A percentile compares a stretch with the other conserved stretches of the same genome.
phyloP scores from a whole-genome alignment of 495 filamentous ascomycete genomes.

The Parmelia sp. region DNA sequence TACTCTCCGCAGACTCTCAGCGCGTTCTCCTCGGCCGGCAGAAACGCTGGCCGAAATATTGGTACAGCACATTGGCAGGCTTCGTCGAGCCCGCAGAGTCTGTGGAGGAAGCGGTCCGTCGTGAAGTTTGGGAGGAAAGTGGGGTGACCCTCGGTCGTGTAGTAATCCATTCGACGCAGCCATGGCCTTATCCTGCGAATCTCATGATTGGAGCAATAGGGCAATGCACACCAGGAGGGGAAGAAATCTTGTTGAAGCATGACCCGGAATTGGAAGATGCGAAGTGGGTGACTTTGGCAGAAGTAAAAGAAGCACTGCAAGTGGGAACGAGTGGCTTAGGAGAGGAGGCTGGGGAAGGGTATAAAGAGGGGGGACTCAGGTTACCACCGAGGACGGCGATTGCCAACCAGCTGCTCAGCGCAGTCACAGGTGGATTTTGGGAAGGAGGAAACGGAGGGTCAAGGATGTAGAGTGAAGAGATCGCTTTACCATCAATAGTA shows the following conservation, averaged over 20 bases:
- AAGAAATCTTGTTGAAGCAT: conserved; percentile 74
- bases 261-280: conserved; percentile 90
- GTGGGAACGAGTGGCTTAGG: conserved; percentile 59
- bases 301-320: conserved; percentile 50
- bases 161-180: conserved; percentile 86
- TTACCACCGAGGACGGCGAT: conserved; percentile 73
- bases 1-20: conserved; percentile 67
- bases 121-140: conserved; percentile 94
- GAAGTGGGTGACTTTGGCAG: conserved; percentile 71
- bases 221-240: conserved; percentile 72
- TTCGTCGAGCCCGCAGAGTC: conserved; percentile 94
- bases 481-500: background rate
- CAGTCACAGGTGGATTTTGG: conserved; percentile 46
- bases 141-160: conserved; percentile 82
- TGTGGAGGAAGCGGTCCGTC: conserved; percentile 87
- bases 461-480: conserved; percentile 10
- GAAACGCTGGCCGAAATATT: conserved; percentile 72
- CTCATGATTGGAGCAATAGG: conserved; percentile 93
- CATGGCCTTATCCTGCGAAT: conserved; percentile 83
- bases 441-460: conserved; percentile 22
- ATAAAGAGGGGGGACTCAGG: conserved; percentile 65
- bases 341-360: conserved; percentile 54
- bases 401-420: conserved; percentile 64
- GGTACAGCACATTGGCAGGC: conserved; percentile 87
- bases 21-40: conserved; percentile 78